A percentile compares a stretch with the other conserved stretches of the same genome.
Evolutionary conservation across 148 eudicot genomes (phyloP).

Genomic region (Spergularia marina): DNA sequence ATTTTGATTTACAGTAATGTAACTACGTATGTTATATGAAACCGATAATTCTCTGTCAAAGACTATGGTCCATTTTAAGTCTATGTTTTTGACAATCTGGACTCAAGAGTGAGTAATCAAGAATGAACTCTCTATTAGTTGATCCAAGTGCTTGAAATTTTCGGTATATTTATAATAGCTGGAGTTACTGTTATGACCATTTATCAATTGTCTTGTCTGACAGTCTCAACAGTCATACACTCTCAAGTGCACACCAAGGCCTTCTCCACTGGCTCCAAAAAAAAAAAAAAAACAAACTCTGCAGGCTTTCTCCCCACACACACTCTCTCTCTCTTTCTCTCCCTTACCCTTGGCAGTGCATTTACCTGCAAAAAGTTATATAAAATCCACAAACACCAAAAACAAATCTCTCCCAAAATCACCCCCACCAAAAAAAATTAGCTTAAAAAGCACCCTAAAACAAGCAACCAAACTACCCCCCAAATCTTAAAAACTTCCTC

Average conservation of each 20-base stretch:
- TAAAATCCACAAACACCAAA: constrained; percentile 14
- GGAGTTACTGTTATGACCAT: background rate
- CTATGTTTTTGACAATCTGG: too few species aligned
- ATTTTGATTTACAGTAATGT: too few species aligned
- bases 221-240: background rate
- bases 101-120: too few species aligned
- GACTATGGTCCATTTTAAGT: too few species aligned
- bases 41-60: too few species aligned
- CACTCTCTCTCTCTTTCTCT: background rate
- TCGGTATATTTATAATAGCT: too few species aligned
- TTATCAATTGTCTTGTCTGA: constrained; percentile 24
- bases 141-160: too few species aligned
- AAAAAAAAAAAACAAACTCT: constrained; percentile 11
- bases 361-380: constrained; percentile 30
- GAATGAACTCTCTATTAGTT: too few species aligned
- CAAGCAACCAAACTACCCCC: background rate
- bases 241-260: constrained; percentile 6
- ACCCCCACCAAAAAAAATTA: constrained; percentile 21
- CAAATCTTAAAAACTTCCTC: constrained; percentile 27
- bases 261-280: background rate
- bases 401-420: constrained; percentile 4
- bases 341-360: background rate
- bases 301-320: constrained; percentile 8
- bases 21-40: too few species aligned
- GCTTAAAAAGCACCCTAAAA: constrained; percentile 19